Evolutionary conservation across 78 protist genomes (phyloP).

Genomic region (Polysphondylium violaceum): DNA sequence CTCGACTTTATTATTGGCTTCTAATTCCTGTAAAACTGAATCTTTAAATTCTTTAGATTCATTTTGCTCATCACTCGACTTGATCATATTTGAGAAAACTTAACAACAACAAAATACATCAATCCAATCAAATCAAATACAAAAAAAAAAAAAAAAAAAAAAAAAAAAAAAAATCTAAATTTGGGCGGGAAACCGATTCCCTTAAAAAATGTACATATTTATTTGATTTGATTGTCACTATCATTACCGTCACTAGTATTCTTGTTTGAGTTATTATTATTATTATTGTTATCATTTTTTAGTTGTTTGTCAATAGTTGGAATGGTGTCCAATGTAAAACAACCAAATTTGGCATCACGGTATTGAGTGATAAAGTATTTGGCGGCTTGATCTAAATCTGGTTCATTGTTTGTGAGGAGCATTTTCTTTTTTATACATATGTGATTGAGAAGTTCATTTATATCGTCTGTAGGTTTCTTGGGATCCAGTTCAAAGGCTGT

Average conservation of each 20-base stretch:
- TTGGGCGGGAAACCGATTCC: too few relatives aligned
- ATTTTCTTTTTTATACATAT: constrained; percentile 7
- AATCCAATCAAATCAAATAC: too few relatives aligned
- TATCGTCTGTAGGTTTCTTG: constrained; percentile 41
- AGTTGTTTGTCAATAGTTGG: neutral
- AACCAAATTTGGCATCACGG: constrained; percentile 51
- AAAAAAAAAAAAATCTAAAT: neutral
- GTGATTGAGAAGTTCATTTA: neutral
- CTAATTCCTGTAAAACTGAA: constrained; percentile 4
- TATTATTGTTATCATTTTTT: neutral
- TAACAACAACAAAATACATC: neutral
- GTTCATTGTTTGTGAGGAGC: neutral
- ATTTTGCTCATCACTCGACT: neutral
- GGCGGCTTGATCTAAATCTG: constrained; percentile 39
- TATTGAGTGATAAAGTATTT: constrained; percentile 18
- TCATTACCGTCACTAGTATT: neutral
- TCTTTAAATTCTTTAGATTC: neutral
- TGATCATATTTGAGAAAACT: neutral
- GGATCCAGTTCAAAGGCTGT: neutral
- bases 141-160: too few relatives aligned
- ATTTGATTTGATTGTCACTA: neutral
- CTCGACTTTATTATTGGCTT: constrained; percentile 23
- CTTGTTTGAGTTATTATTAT: neutral
- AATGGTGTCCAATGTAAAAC: constrained; percentile 22
- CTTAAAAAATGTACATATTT: too few relatives aligned